These are phyloP conservation scores for Citrus australasica DNA, from an alignment of 345 rosid genomes.

Conservation along the genomic window DNA sequence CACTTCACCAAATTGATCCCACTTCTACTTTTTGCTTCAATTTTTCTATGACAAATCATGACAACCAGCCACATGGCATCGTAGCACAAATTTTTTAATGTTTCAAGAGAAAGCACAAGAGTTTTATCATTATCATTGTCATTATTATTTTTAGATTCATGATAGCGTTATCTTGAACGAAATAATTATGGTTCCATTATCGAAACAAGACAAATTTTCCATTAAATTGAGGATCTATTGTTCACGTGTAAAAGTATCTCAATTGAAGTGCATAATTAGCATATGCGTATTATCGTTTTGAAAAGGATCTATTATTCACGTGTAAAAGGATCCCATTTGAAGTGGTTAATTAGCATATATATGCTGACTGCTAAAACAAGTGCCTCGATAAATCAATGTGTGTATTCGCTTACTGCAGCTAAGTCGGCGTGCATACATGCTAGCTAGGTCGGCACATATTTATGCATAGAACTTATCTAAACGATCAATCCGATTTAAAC, in stretches of 20 bases:
- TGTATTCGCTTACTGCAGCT: too few species aligned
- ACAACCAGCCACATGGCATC: neutral
- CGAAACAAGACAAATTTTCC: neutral
- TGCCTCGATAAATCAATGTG: too few species aligned
- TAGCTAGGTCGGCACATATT: neutral
- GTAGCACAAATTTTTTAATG: neutral
- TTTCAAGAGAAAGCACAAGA: neutral
- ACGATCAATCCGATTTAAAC: too few species aligned
- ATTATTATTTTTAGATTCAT: neutral
- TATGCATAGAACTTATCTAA: neutral
- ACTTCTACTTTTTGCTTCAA: neutral
- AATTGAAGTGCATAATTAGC: neutral
- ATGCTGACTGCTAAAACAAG: too few species aligned
- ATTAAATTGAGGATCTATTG: neutral
- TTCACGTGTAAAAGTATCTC: neutral
- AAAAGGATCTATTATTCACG: too few species aligned
- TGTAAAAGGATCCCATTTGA: too few species aligned
- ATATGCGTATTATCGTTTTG: too few species aligned
- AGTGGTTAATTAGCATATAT: too few species aligned
- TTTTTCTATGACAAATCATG: neutral
- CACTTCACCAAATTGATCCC: neutral
- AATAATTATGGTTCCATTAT: neutral
- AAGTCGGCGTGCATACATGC: neutral
- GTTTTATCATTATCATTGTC: neutral
- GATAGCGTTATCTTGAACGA: neutral